Evolutionary conservation across 495 filamentous ascomycete species (phyloP).

Genomic region (Penicillium egyptiacum): DNA sequence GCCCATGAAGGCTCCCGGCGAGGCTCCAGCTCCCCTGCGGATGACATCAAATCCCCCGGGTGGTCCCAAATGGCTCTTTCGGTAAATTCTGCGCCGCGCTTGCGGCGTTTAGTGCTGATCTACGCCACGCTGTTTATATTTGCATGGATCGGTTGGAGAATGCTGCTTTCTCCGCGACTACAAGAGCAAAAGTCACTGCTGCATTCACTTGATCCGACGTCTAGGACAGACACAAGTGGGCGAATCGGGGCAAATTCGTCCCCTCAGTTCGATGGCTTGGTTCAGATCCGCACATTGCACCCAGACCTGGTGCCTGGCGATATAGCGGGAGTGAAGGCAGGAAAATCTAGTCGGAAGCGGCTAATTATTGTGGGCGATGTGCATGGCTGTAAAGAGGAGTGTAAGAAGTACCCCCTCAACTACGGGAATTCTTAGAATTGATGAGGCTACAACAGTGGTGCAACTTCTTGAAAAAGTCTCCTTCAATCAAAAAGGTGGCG

Average conservation of each 20-base stretch:
- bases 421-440: neutral
- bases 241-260: constrained; percentile 52
- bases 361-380: constrained; percentile 86
- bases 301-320: constrained; percentile 32
- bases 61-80: constrained; percentile 35
- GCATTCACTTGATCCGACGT: constrained; percentile 36
- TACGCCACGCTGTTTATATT: constrained; percentile 42
- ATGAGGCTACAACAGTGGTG: constrained; percentile 45
- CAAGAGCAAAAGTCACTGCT: constrained; percentile 39
- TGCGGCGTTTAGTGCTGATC: constrained; percentile 48
- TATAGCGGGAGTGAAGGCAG: constrained; percentile 9
- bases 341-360: constrained; percentile 34
- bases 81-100: constrained; percentile 44
- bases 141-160: constrained; percentile 42
- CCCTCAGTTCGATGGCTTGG: constrained; percentile 49
- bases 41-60: constrained; percentile 22
- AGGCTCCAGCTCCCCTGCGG: constrained; percentile 17
- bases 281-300: constrained; percentile 46
- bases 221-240: constrained; percentile 34
- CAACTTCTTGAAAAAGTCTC: constrained; percentile 64
- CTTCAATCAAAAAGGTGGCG: constrained; percentile 56
- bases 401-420: constrained; percentile 36
- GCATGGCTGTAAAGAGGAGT: constrained; percentile 73
- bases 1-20: constrained; percentile 25
- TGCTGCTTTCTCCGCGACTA: constrained; percentile 40